Evolutionary conservation across 1,284 basidiomycete genomes (phyloP), one percentile per base, ranked within the genome.

Genomic region (Microbotryum silenes-acaulis): DNA sequence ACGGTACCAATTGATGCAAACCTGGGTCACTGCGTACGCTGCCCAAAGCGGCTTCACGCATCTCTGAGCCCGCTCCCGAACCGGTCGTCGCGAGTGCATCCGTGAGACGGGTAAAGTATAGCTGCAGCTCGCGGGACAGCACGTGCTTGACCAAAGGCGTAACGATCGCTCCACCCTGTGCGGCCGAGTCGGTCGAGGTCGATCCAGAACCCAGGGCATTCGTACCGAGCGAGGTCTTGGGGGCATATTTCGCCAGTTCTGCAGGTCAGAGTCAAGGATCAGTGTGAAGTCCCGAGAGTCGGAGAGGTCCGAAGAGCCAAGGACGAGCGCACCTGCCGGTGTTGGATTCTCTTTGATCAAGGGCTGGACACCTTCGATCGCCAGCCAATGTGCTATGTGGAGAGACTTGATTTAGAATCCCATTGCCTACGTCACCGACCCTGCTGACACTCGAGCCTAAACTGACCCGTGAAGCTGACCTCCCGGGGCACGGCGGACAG

Each of bases 321-420:
- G 48, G 37, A 42, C 37, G 16, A 42, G 37, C 64, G 53, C 14
- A 65, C 69, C 70, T 59, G 75, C 71, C 20, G 78, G 78, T 2
- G 91, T 87, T 0, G 96, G 96, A 73, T 98, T 99, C 76, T 98
- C 92, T 7, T 92, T 91, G 49, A 97, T 89, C 20, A 93, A 83
- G 0, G 96, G 94, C 74, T 98, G 94, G 4, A 99, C 89, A 45
- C 96, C 94, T 74, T 99, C 94, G 27, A 98, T 91, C 1, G 94
- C 93, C 25, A 99, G 81, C 96, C 94, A 98, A 74, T 98, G 94
- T 5, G 92, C 91, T 27, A 42, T n/a, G 46, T 46, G 14, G 25
- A n/a, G 51, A 27, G 6, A 16, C n/a, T 0, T 18, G 23, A 54
- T 42, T 42, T 25, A 51, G 57, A 18, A 21, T 1, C 51, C 23